Conservation (phyloP, 2,329 filamentous ascomycete genomes). For the Monilinia laxa region DNA sequence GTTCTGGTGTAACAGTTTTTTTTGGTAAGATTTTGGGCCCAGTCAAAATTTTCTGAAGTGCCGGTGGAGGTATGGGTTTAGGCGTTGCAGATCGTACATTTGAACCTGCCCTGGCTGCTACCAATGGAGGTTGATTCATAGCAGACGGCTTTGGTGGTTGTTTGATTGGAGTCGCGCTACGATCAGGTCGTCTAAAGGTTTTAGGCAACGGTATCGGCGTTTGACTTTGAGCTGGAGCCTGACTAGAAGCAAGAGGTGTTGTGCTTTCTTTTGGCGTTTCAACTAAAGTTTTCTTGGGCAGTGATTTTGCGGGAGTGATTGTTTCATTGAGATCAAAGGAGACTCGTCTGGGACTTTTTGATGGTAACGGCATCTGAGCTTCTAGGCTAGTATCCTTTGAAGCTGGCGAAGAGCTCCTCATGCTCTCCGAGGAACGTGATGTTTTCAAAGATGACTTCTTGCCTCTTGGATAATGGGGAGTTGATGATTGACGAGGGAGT, state of each 20-base stretch:
- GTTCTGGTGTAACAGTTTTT: conserved; percentile 7
- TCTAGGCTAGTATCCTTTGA: conserved; percentile 30
- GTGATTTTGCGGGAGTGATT: conserved; percentile 15
- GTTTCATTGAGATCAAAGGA: conserved; percentile 30
- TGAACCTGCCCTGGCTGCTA: background rate
- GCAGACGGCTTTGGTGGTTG: conserved; percentile 11
- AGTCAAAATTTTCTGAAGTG: background rate
- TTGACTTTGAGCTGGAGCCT: conserved; percentile 1
- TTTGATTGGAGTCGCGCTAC: conserved; percentile 11
- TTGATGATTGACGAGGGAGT: conserved; percentile 31
- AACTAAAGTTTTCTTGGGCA: conserved; percentile 11
- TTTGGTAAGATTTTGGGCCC: background rate
- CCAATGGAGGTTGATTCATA: conserved; percentile 19
- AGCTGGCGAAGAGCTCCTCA: conserved; percentile 30
- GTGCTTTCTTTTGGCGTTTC: background rate
- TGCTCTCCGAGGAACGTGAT: conserved; percentile 29
- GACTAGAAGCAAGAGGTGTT: conserved; percentile 12
- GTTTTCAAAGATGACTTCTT: conserved; percentile 34
- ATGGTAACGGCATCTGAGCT: conserved; percentile 31
- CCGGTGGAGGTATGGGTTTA: background rate
- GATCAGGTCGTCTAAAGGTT: conserved; percentile 19
- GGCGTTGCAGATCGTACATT: conserved; percentile 7
- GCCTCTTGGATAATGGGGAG: conserved; percentile 33
- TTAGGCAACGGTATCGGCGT: conserved; percentile 19
- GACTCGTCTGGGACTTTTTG: conserved; percentile 25